phyloP scores from a whole-genome alignment of 1,284 basidiomycete genomes.

The Fomitopsis schrenkii region DNA sequence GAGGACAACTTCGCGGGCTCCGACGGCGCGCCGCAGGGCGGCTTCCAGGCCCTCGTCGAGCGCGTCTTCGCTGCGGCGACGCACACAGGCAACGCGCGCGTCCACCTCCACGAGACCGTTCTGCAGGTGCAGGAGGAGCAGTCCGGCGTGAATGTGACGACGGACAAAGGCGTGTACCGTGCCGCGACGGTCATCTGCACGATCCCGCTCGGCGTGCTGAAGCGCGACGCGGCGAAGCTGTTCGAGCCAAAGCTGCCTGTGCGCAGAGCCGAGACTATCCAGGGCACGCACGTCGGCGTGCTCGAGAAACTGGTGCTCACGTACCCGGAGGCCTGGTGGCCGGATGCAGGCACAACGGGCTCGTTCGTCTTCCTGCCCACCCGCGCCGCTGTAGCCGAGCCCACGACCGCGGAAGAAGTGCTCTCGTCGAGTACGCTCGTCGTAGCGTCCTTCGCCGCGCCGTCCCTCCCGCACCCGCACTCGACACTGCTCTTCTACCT shows the following conservation, averaged over 20 bases:
- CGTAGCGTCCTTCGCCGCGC: slow-evolving; percentile 9
- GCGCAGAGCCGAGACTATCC: slow-evolving; percentile 7
- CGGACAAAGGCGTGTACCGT: neutral
- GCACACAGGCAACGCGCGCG: neutral
- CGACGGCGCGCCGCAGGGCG: neutral
- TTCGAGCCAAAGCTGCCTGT: slow-evolving; percentile 14
- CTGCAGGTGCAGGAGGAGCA: neutral
- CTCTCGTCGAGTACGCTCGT: slow-evolving; percentile 7
- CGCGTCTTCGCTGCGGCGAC: neutral
- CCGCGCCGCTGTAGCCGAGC: neutral
- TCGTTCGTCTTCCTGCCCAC: slow-evolving; percentile 10
- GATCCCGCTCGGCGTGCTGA: slow-evolving; percentile 16
- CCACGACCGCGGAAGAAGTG: neutral
- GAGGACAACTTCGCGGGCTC: slow-evolving; percentile 1
- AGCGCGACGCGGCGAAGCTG: slow-evolving; percentile 4
- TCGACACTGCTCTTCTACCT: slow-evolving; percentile 12
- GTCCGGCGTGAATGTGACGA: neutral
- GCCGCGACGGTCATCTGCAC: slow-evolving; percentile 21
- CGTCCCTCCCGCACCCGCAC: slow-evolving; percentile 7
- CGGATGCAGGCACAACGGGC: slow-evolving; percentile 4
- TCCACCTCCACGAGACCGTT: neutral
- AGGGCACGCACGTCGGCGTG: slow-evolving; percentile 12
- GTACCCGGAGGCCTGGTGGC: slow-evolving; percentile 17
- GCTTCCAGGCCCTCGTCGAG: neutral
- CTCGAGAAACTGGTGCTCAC: slow-evolving; percentile 14